Conservation (phyloP, 2,329 filamentous ascomycete genomes). For the Cladosporium sphaerospermum region DNA sequence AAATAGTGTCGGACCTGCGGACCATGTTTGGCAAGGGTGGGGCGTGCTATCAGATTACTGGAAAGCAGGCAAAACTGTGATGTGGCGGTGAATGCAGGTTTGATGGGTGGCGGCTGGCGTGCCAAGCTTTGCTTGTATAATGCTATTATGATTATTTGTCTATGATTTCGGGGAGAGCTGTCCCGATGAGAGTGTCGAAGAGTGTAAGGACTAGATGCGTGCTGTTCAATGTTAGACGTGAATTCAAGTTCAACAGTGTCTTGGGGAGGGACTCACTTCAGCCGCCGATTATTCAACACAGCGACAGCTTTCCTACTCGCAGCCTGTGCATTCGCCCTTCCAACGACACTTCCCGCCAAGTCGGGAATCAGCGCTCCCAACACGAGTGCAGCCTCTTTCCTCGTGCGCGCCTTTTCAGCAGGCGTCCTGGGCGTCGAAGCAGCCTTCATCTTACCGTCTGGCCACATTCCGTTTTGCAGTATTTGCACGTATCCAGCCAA, state of each 20-base stretch:
- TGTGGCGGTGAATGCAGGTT: neutral
- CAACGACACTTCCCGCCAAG: slow-evolving; percentile 86
- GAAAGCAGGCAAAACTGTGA: neutral
- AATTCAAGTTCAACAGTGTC: neutral
- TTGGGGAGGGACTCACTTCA: slow-evolving; percentile 62
- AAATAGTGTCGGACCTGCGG: slow-evolving; percentile 46
- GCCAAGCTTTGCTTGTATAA: neutral
- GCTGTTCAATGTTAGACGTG: slow-evolving; percentile 22
- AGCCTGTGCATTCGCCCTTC: slow-evolving; percentile 81
- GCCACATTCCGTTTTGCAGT: slow-evolving; percentile 76
- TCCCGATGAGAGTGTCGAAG: slow-evolving; percentile 42
- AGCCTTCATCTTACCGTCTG: slow-evolving; percentile 53
- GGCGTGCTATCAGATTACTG: slow-evolving; percentile 17
- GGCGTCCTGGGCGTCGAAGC: slow-evolving; percentile 53
- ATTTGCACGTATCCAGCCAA: slow-evolving; percentile 69
- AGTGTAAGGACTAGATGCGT: slow-evolving; percentile 46
- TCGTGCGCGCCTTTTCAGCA: slow-evolving; percentile 70
- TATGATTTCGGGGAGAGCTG: slow-evolving; percentile 35
- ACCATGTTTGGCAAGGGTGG: slow-evolving; percentile 49
- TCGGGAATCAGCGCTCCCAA: slow-evolving; percentile 86
- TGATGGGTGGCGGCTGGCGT: neutral
- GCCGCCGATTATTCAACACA: slow-evolving; percentile 78
- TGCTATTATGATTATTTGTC: slow-evolving; percentile 7
- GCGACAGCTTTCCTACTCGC: slow-evolving; percentile 85
- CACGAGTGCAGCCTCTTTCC: slow-evolving; percentile 82